Evolutionary conservation across 140 eudicot genomes (phyloP).

Genomic region (Ambrosia hybrid): DNA sequence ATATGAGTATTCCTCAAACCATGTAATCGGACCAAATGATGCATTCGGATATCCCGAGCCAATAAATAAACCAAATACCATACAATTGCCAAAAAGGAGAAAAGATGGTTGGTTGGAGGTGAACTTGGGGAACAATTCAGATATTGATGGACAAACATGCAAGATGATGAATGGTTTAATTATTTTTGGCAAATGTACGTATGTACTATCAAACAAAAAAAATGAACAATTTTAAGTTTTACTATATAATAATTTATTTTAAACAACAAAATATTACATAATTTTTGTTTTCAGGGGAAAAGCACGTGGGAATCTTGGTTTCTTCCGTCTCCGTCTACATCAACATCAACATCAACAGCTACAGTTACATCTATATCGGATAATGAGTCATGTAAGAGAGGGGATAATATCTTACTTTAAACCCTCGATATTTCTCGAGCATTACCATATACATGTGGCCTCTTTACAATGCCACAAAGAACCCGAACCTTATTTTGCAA

Average conservation of each 20-base stretch:
- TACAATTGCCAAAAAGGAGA: neutral
- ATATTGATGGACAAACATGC: neutral
- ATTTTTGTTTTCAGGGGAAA: neutral
- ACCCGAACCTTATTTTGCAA: neutral
- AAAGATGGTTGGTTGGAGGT: neutral
- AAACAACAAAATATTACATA: neutral
- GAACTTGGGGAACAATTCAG: neutral
- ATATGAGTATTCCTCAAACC: neutral
- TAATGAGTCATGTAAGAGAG: too few relatives aligned
- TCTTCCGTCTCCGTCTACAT: too few relatives aligned
- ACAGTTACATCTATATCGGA: neutral
- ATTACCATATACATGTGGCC: neutral
- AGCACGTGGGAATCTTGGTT: neutral
- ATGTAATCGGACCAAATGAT: neutral
- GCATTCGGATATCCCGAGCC: neutral
- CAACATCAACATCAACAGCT: too few relatives aligned
- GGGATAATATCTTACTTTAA: neutral
- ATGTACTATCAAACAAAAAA: neutral
- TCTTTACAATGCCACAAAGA: neutral
- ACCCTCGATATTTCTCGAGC: neutral
- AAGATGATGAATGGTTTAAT: neutral
- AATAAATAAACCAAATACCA: neutral
- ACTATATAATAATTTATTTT: neutral
- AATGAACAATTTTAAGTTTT: neutral
- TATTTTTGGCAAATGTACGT: neutral